phyloP scores from a whole-genome alignment of 2,329 filamentous ascomycete species.

The Rugonectria rugulosa region DNA sequence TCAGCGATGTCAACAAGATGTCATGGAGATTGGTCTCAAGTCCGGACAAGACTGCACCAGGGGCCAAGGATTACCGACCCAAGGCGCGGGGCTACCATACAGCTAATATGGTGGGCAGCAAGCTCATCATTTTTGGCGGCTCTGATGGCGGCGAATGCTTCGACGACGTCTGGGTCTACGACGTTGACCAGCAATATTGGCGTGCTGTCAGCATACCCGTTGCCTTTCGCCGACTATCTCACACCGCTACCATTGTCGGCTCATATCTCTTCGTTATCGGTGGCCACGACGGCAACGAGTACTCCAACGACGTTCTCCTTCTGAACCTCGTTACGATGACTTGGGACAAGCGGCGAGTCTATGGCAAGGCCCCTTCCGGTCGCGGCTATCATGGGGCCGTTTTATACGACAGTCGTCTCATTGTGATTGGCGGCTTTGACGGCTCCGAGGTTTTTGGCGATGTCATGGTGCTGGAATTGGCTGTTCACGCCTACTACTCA shows the following conservation, averaged over 20 bases:
- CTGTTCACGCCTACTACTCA: slow-evolving; percentile 75
- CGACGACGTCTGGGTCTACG: slow-evolving; percentile 77
- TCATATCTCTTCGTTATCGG: slow-evolving; percentile 75
- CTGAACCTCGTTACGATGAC: slow-evolving; percentile 77
- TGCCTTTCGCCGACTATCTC: slow-evolving; percentile 70
- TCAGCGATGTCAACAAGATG: slow-evolving; percentile 71
- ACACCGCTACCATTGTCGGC: slow-evolving; percentile 74
- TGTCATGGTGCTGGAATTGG: slow-evolving; percentile 71
- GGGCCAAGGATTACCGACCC: slow-evolving; percentile 54
- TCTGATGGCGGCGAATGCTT: slow-evolving; percentile 77
- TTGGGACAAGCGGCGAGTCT: slow-evolving; percentile 73
- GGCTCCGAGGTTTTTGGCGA: slow-evolving; percentile 73
- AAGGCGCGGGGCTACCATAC: slow-evolving; percentile 75
- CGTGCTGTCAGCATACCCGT: slow-evolving; percentile 64
- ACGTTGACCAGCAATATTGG: slow-evolving; percentile 69
- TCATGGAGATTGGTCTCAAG: slow-evolving; percentile 71
- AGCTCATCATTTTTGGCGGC: slow-evolving; percentile 75
- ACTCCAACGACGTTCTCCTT: slow-evolving; percentile 72
- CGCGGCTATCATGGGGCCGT: slow-evolving; percentile 73
- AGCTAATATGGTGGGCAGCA: slow-evolving; percentile 75
- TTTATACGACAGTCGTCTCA: slow-evolving; percentile 69
- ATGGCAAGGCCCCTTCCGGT: slow-evolving; percentile 68
- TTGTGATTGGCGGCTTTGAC: slow-evolving; percentile 73
- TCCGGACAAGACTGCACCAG: slow-evolving; percentile 46
- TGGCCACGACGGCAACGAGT: slow-evolving; percentile 74